Conservation (phyloP, 257 asterid genomes). For the Solanum microdontum region DNA sequence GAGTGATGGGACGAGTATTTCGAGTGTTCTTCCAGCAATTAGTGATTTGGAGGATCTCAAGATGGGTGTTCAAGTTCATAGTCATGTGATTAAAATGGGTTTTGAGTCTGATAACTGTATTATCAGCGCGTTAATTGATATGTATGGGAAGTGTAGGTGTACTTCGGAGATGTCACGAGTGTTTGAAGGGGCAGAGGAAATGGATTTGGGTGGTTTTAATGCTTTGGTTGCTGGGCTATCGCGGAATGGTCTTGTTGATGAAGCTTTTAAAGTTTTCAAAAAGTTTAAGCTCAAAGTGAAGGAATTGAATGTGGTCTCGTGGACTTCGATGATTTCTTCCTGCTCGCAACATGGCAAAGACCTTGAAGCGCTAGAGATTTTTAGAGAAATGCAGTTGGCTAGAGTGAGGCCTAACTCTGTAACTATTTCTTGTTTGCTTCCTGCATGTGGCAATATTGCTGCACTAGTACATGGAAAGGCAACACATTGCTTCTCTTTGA, state of each 20-base stretch:
- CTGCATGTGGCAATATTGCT: conserved; percentile 86
- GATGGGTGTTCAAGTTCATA: conserved; percentile 63
- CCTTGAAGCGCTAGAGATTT: conserved; percentile 68
- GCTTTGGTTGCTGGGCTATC: conserved; percentile 71
- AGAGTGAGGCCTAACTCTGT: conserved; percentile 64
- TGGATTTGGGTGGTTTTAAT: conserved; percentile 61
- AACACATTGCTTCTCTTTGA: conserved; percentile 67
- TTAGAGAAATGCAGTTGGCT: conserved; percentile 64
- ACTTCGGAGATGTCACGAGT: conserved; percentile 40
- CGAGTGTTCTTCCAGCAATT: conserved; percentile 80
- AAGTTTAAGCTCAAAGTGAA: conserved; percentile 24
- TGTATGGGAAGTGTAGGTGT: conserved; percentile 65
- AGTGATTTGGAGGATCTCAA: conserved; percentile 43
- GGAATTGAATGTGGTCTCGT: conserved; percentile 76
- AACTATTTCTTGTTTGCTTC: conserved; percentile 80
- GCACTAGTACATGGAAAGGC: conserved; percentile 79
- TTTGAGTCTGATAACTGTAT: conserved; percentile 48
- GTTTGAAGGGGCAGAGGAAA: conserved; percentile 40
- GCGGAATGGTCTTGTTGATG: conserved; percentile 62
- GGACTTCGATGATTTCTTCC: conserved; percentile 85
- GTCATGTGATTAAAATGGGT: conserved; percentile 52
- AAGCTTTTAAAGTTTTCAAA: conserved; percentile 47
- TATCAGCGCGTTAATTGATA: conserved; percentile 63
- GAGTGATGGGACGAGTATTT: conserved; percentile 58
- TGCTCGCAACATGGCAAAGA: conserved; percentile 86